Evolutionary conservation across 225 moss, liverwort and hornwort species (phyloP).

Genomic region (Anthoceros angustus): DNA sequence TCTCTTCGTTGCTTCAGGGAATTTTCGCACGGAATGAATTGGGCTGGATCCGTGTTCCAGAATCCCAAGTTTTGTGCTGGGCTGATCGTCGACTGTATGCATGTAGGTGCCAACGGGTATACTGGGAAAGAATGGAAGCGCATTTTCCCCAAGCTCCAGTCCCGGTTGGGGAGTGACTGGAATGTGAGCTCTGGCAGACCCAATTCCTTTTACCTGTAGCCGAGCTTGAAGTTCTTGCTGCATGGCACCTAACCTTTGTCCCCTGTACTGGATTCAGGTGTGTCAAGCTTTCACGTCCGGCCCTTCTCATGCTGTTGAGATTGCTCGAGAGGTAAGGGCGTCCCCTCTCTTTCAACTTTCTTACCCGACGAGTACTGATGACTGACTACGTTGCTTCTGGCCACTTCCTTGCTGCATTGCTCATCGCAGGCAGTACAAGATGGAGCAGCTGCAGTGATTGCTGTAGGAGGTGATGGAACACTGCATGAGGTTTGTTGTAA

Average conservation of each 20-base stretch:
- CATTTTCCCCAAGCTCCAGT: constrained; percentile 39
- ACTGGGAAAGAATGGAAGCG: constrained; percentile 58
- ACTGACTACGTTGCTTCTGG: background rate
- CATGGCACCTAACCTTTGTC: background rate
- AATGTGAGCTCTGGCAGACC: constrained; percentile 15
- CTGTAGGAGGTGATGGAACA: constrained; percentile 93
- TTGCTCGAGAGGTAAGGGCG: constrained; percentile 39
- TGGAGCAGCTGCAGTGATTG: constrained; percentile 73
- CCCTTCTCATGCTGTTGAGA: constrained; percentile 59
- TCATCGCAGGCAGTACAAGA: constrained; percentile 51
- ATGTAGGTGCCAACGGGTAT: constrained; percentile 39
- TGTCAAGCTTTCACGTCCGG: constrained; percentile 60
- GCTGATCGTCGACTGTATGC: background rate
- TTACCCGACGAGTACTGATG: background rate
- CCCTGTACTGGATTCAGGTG: constrained; percentile 18
- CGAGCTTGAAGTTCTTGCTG: background rate
- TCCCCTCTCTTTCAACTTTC: background rate
- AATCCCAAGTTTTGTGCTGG: background rate
- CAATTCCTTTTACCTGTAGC: background rate
- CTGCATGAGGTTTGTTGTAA: constrained; percentile 42
- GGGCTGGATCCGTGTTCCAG: no score
- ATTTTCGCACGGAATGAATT: no score
- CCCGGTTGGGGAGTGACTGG: constrained; percentile 39
- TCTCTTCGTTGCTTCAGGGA: no score
- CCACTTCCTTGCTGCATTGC: background rate